Evolutionary conservation across 805 yeast genomes (phyloP).

Genomic region (Yarrowia keelungensis): DNA sequence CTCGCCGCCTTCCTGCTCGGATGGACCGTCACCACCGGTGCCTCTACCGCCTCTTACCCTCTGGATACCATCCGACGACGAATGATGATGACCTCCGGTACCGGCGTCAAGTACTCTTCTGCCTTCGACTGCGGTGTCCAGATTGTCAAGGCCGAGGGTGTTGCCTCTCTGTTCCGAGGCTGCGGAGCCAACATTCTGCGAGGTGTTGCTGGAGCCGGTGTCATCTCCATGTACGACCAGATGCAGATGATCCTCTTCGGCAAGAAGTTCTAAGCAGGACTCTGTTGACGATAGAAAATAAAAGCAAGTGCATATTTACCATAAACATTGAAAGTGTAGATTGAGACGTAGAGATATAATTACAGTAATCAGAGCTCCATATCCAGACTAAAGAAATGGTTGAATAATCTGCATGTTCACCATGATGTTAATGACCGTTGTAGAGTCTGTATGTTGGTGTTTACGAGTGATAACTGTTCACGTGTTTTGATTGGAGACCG

Average conservation of each 20-base stretch:
- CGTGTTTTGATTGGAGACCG: too few relatives aligned
- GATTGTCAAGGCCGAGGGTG: conserved; percentile 97
- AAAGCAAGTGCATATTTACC: conserved; percentile 6
- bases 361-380: too few relatives aligned
- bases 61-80: conserved; percentile 99
- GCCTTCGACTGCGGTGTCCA: conserved; percentile 91
- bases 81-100: conserved; percentile 99
- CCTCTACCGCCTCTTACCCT: conserved; percentile 98
- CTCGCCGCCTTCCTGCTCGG: conserved; percentile 94
- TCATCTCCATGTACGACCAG: conserved; percentile 96
- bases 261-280: conserved; percentile 72
- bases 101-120: conserved; percentile 95
- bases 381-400: too few relatives aligned
- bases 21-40: conserved; percentile 98
- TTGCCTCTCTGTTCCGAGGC: conserved; percentile 93
- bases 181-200: conserved; percentile 99
- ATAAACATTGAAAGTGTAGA: too few relatives aligned
- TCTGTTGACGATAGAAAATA: neutral
- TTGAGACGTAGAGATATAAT: too few relatives aligned
- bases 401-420: too few relatives aligned
- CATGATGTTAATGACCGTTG: too few relatives aligned
- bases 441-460: too few relatives aligned
- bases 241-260: conserved; percentile 94
- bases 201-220: conserved; percentile 99
- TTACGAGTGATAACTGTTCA: too few relatives aligned